A percentile compares a stretch with the other conserved stretches of the same genome.
These are phyloP conservation scores for Penicillium sp. DNA, from an alignment of 2,329 filamentous ascomycete genomes.

Conservation along the genomic window DNA sequence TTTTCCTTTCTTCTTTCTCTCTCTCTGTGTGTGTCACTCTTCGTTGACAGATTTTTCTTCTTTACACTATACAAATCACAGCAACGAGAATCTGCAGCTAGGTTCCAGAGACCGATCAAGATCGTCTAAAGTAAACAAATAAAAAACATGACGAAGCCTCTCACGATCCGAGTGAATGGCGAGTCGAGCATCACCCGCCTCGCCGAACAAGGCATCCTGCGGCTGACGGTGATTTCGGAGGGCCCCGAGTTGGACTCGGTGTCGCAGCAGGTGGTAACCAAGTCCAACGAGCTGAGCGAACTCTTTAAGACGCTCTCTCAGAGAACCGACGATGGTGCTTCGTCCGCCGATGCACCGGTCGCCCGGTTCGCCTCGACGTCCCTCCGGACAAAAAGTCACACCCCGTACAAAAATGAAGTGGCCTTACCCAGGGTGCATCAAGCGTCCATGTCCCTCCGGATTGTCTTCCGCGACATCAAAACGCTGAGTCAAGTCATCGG, in stretches of 20 bases:
- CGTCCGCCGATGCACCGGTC: slow-evolving; percentile 14
- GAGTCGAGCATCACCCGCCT: slow-evolving; percentile 10
- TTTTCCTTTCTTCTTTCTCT: no score
- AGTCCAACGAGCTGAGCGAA: slow-evolving; percentile 7
- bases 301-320: slow-evolving; percentile 11
- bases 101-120: no score
- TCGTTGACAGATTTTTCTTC: no score
- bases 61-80: no score
- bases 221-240: slow-evolving; percentile 4
- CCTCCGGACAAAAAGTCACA: slow-evolving; percentile 6
- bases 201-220: slow-evolving; percentile 13
- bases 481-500: slow-evolving; percentile 16
- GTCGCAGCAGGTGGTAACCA: slow-evolving; percentile 7
- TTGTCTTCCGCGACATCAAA: slow-evolving; percentile 21
- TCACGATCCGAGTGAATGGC: slow-evolving; percentile 11
- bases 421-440: slow-evolving; percentile 12
- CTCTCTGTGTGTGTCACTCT: no score
- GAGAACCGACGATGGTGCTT: slow-evolving; percentile 2
- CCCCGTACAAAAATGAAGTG: slow-evolving; percentile 1
- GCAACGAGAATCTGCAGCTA: no score
- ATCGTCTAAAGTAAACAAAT: background rate
- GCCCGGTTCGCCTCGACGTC: slow-evolving; percentile 14
- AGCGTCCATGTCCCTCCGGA: slow-evolving; percentile 15
- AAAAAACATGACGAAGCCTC: slow-evolving; percentile 11
- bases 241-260: slow-evolving; percentile 7